phyloP scores from a whole-genome alignment of 2,329 filamentous ascomycete species.

The Acephala macrosclerotiorum region DNA sequence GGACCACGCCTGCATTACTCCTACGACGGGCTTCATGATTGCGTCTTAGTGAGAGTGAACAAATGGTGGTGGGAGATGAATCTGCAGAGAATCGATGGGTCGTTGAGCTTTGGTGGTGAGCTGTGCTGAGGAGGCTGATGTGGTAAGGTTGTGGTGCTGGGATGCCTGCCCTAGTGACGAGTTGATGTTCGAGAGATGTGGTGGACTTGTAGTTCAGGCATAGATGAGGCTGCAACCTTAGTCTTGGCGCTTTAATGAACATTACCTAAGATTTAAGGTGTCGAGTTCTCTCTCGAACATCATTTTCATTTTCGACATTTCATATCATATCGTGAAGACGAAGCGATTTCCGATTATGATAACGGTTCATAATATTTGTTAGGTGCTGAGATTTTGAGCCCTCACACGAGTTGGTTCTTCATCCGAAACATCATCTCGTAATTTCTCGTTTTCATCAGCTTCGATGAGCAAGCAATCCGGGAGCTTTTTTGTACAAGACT shows the following conservation, averaged over 20 bases:
- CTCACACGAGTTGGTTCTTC: no score
- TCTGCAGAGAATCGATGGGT: neutral
- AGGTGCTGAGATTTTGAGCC: no score
- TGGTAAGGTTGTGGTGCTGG: slow-evolving; percentile 6
- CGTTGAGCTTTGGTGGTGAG: slow-evolving; percentile 12
- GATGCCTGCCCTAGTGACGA: slow-evolving; percentile 12
- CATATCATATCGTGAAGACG: no score
- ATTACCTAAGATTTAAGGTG: neutral
- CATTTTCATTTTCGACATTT: neutral
- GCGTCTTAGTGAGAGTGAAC: slow-evolving; percentile 10
- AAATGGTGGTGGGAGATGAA: neutral
- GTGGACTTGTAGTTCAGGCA: slow-evolving; percentile 3
- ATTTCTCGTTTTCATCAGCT: no score
- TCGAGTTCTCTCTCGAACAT: neutral
- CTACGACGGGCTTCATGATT: slow-evolving; percentile 91
- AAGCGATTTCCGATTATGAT: no score
- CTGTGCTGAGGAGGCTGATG: slow-evolving; percentile 18
- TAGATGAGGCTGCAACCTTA: neutral
- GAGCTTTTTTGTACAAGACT: neutral
- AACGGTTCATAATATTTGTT: no score
- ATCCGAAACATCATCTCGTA: no score
- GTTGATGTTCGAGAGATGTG: neutral
- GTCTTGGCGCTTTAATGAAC: neutral
- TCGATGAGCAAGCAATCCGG: no score
- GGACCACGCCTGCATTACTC: slow-evolving; percentile 91